Evolutionary conservation across 2,329 filamentous ascomycete species (phyloP).

Genomic region (Ophiocordyceps camponoti-leonardi): DNA sequence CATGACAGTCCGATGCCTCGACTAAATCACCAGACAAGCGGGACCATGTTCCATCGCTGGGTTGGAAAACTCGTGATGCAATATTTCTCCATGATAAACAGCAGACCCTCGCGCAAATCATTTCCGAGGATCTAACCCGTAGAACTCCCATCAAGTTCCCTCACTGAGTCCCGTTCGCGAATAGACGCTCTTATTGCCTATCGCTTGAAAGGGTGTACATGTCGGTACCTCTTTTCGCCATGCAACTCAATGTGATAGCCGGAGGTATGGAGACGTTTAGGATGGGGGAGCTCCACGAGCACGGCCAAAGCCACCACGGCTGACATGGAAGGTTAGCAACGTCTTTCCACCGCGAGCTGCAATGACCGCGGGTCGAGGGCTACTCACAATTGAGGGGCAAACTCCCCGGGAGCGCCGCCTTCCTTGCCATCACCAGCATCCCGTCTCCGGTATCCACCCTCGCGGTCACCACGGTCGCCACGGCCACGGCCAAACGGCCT

Average conservation of each 20-base stretch:
- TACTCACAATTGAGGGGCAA: slow-evolving; percentile 74
- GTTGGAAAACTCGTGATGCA: slow-evolving; percentile 10
- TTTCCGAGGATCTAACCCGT: slow-evolving; percentile 29
- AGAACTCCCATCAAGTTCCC: slow-evolving; percentile 27
- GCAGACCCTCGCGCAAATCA: slow-evolving; percentile 28
- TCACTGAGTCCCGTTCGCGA: slow-evolving; percentile 21
- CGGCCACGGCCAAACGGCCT: slow-evolving; percentile 70
- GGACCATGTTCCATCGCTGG: neutral
- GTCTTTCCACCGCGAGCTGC: neutral
- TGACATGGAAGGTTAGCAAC: slow-evolving; percentile 12
- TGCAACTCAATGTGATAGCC: slow-evolving; percentile 25
- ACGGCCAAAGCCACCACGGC: slow-evolving; percentile 80
- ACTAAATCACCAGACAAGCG: neutral
- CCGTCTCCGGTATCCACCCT: slow-evolving; percentile 84
- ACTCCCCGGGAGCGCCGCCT: slow-evolving; percentile 80
- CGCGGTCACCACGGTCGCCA: slow-evolving; percentile 63
- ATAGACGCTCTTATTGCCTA: slow-evolving; percentile 14
- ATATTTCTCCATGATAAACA: slow-evolving; percentile 19
- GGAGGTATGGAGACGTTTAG: slow-evolving; percentile 28
- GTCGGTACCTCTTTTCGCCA: slow-evolving; percentile 24
- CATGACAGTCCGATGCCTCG: neutral
- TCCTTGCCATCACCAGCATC: slow-evolving; percentile 79
- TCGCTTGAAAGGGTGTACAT: slow-evolving; percentile 28
- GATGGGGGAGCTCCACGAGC: slow-evolving; percentile 56
- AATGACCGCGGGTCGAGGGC: neutral